Evolutionary conservation across 371 early-diverging fungal genomes (phyloP), one percentile per base, ranked within the genome.

Genomic region (Choanephora cucurbitarum): DNA sequence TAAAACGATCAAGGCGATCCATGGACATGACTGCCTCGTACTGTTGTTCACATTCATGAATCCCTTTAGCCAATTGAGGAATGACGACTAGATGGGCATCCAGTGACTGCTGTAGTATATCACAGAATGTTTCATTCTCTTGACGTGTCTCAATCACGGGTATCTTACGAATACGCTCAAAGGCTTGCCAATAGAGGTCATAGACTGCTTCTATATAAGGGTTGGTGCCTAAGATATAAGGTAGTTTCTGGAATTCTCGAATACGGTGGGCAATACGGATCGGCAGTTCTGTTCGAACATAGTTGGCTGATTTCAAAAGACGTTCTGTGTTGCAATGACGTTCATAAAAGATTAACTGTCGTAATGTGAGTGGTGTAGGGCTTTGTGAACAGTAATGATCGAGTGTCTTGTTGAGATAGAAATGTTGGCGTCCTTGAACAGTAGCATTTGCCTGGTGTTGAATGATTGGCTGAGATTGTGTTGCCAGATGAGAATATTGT

Each of bases 231-330:
- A 89, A 84, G 33, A 92, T 89, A 64, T 88, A 94, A 0, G 94
- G 93, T 19, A 94, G 75, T 24, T 80, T 80, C 61, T 86, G 89
- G 56, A 90, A 89, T 58, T 89, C 91, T 44, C 87, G 79, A 44
- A 94, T 91, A 33, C 95, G 82, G 62, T 93, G 91, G 1, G 95
- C 91, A 44, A 94, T 78, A 14, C 95, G 80, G n/a, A 94, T 89
- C 0, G 93, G 86, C 10, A 94, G 76, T 64, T 95, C 93, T 14
- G 75, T 66, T 18, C 91, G 77, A 24, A 92, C 87, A 67, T 91
- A 92, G 73, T 94, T 94, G 31, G 93, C 93, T 32, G 85, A 83
- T 28, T 80, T 79, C 0, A 94, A 47, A 9, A 94, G 76, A 62
- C 90, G 80, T 37, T 89, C 87, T 24, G 77, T 78, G 19, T 83